Evolutionary conservation across 257 asterid genomes (phyloP).

Genomic region (Catharanthus roseus): DNA sequence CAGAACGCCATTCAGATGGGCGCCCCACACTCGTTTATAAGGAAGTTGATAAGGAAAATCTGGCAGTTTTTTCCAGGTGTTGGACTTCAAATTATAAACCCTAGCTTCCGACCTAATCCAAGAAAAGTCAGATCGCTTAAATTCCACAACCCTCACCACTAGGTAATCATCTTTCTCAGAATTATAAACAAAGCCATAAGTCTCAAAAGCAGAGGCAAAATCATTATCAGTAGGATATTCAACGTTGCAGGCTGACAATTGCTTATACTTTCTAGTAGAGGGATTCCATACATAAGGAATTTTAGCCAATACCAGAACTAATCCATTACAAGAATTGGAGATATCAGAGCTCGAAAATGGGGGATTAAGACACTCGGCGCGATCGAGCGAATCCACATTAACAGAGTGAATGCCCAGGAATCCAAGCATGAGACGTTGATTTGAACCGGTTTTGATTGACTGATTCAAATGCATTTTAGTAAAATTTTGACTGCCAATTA

Average conservation of each 20-base stretch:
- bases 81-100: slow-evolving; percentile 8
- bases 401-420: slow-evolving; percentile 12
- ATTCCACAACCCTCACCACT: slow-evolving; percentile 15
- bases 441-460: not conserved
- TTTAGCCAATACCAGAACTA: slow-evolving; percentile 11
- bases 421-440: slow-evolving; percentile 10
- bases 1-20: slow-evolving; percentile 4
- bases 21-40: slow-evolving; percentile 4
- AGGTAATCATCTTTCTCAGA: slow-evolving; percentile 17
- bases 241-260: slow-evolving; percentile 1
- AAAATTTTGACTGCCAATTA: slow-evolving; percentile 19
- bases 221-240: not conserved
- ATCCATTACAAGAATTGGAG: slow-evolving; percentile 18
- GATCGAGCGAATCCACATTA: not conserved
- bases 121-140: not conserved
- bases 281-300: slow-evolving; percentile 22
- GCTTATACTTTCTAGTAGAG: slow-evolving; percentile 8
- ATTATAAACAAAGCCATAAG: slow-evolving; percentile 17
- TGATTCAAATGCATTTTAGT: slow-evolving; percentile 13
- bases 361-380: not conserved
- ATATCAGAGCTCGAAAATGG: slow-evolving; percentile 16
- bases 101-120: slow-evolving; percentile 11
- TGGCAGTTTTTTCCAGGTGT: slow-evolving; percentile 2
- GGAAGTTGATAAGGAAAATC: slow-evolving; percentile 12
- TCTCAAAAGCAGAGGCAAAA: not conserved